A percentile compares a stretch with the other conserved stretches of the same genome.
Conservation (phyloP, 1,284 basidiomycete genomes). For the Tilletia setariae region DNA sequence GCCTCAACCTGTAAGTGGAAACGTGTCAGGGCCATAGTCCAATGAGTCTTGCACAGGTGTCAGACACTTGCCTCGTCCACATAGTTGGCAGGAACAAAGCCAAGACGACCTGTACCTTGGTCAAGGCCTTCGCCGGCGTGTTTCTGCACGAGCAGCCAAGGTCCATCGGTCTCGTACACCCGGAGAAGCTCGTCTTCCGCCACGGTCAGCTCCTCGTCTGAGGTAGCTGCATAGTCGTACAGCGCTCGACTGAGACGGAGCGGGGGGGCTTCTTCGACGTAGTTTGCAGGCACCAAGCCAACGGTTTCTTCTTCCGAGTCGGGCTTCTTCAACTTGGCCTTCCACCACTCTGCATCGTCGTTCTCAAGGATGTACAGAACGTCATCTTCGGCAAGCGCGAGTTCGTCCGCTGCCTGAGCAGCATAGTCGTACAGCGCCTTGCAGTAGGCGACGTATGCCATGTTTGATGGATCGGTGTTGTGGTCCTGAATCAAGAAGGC, state of each 20-base stretch:
- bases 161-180: constrained; percentile 45
- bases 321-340: constrained; percentile 40
- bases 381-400: constrained; percentile 49
- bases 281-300: constrained; percentile 53
- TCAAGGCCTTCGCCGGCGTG: constrained; percentile 40
- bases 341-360: constrained; percentile 52
- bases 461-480: constrained; percentile 17
- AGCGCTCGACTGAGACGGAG: constrained; percentile 44
- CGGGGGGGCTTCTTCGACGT: constrained; percentile 50
- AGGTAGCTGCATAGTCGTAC: constrained; percentile 51
- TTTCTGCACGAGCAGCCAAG: constrained; percentile 51
- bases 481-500: background rate
- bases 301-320: constrained; percentile 21
- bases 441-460: constrained; percentile 51
- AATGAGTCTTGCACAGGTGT: background rate
- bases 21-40: background rate
- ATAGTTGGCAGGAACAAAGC: constrained; percentile 52
- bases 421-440: constrained; percentile 53
- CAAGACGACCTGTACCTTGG: constrained; percentile 38
- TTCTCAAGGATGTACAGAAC: constrained; percentile 50
- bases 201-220: constrained; percentile 48
- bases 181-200: constrained; percentile 46
- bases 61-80: constrained; percentile 41
- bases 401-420: constrained; percentile 51
- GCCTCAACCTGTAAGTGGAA: constrained; percentile 25